phyloP scores from a whole-genome alignment of 192 early-diverging fungal species.

The Coemansia erecta region DNA sequence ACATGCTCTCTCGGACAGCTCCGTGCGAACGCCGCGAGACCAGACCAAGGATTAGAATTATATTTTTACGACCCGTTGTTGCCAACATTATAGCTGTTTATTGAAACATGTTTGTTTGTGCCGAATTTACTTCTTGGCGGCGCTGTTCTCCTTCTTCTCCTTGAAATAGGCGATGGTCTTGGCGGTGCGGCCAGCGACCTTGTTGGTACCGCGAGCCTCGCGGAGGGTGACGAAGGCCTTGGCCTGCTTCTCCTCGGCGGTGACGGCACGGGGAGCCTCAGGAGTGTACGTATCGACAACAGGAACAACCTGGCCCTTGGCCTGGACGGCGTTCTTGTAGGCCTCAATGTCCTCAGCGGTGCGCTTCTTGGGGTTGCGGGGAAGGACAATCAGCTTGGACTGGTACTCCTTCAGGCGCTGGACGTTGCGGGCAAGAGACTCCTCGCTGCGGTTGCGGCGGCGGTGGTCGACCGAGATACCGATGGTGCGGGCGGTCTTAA shows the following conservation, averaged over 20 bases:
- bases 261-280: slow-evolving; percentile 55
- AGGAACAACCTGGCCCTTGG: slow-evolving; percentile 38
- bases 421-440: slow-evolving; percentile 91
- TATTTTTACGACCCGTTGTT: not conserved
- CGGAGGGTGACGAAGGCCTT: slow-evolving; percentile 51
- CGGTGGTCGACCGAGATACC: slow-evolving; percentile 98
- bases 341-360: slow-evolving; percentile 50
- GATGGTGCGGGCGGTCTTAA: slow-evolving; percentile 91
- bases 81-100: not conserved
- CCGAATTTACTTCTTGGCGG: slow-evolving; percentile 46
- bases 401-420: slow-evolving; percentile 93
- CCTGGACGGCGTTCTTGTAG: slow-evolving; percentile 51
- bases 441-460: slow-evolving; percentile 91
- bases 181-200: slow-evolving; percentile 18
- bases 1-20: slow-evolving; percentile 42
- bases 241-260: slow-evolving; percentile 58
- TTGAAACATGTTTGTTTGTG: not conserved
- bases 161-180: slow-evolving; percentile 37
- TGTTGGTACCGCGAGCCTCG: slow-evolving; percentile 41
- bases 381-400: slow-evolving; percentile 95
- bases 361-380: slow-evolving; percentile 87
- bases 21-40: slow-evolving; percentile 12
- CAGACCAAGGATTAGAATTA: not conserved
- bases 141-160: slow-evolving; percentile 51
- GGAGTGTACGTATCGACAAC: slow-evolving; percentile 15